Evolutionary conservation across 306 rosid genomes (phyloP), one percentile per base, ranked within the genome.

Genomic region (Sicyos baderoa): DNA sequence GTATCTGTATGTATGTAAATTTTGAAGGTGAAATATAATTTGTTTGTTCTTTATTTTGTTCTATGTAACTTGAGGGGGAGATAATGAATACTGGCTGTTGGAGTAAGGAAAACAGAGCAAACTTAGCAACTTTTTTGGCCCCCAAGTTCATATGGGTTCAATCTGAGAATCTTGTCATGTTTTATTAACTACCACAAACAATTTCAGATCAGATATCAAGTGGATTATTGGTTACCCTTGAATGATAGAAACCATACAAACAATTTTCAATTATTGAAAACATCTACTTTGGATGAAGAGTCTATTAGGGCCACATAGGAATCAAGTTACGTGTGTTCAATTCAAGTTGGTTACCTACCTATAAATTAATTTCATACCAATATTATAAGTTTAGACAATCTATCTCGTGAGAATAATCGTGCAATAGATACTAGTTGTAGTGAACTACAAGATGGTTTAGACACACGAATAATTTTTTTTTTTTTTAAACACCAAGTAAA

Each of bases 11-110:
- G 35, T 65, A 50, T 44, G 71, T 66, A 66, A 66, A 66, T 66
- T 66, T 66, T 66, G 71, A 66, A 22, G 52, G 55, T 66, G 42
- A 23, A 66, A 47, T 66, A 47, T 48, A 66, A 47, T 45, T 66
- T 47, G 25, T 66, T 66, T 50, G 66, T 66, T 66, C 52, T 13
- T 66, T 48, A 66, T 47, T 48, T 47, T 22, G 18, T 45, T 44
- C 37, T 19, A 14, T 47, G 40, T 22, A 66, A 48, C 42, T 22
- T 15, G 55, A 35, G 17, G 52, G 52, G 37, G 45, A 65, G 42
- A 40, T 40, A 4, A 63, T 10, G n/a, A 63, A 40, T 40, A 29
- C 5, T 35, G 42, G 42, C 42, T 35, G 7, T 29, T 63, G 51
- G 52, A 9, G 51, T 44, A 7, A 9, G 15, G 1, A 29, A 44